phyloP scores from a whole-genome alignment of 805 yeast genomes.

The Yamadazyma scolyti region DNA sequence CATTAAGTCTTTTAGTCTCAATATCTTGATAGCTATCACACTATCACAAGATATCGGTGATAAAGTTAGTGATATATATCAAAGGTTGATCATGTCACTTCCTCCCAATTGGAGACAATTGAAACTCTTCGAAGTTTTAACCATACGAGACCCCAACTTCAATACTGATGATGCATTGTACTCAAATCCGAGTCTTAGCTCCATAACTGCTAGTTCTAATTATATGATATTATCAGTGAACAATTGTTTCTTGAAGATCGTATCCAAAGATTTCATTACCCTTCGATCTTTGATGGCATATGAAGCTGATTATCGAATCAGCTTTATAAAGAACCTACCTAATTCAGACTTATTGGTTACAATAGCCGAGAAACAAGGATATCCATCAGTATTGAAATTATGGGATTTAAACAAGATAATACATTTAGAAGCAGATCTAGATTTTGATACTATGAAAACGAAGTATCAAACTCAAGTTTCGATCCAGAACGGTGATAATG shows the following conservation, averaged over 20 bases:
- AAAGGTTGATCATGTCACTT: conserved; percentile 11
- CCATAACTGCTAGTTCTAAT: conserved; percentile 55
- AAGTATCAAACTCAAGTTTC: conserved; percentile 59
- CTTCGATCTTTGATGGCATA: conserved; percentile 58
- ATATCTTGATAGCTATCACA: too few relatives aligned
- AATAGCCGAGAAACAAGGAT: conserved; percentile 71
- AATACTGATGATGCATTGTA: conserved; percentile 62
- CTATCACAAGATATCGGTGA: too few relatives aligned
- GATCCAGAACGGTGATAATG: conserved; percentile 68
- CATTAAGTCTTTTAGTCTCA: too few relatives aligned
- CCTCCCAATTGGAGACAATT: conserved; percentile 53
- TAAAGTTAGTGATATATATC: too few relatives aligned
- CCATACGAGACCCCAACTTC: conserved; percentile 78
- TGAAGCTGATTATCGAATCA: conserved; percentile 60
- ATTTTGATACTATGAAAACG: conserved; percentile 20
- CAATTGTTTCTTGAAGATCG: conserved; percentile 51
- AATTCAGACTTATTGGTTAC: conserved; percentile 58
- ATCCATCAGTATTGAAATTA: conserved; percentile 61
- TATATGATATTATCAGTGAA: conserved; percentile 59
- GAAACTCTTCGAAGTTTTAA: conserved; percentile 78
- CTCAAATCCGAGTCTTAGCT: conserved; percentile 72
- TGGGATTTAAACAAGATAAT: conserved; percentile 66
- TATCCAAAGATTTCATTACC: conserved; percentile 47
- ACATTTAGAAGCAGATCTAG: conserved; percentile 12
- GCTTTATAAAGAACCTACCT: conserved; percentile 48